Evolutionary conservation across 208 protist species (phyloP).

Genomic region (Crithidia expoeki): DNA sequence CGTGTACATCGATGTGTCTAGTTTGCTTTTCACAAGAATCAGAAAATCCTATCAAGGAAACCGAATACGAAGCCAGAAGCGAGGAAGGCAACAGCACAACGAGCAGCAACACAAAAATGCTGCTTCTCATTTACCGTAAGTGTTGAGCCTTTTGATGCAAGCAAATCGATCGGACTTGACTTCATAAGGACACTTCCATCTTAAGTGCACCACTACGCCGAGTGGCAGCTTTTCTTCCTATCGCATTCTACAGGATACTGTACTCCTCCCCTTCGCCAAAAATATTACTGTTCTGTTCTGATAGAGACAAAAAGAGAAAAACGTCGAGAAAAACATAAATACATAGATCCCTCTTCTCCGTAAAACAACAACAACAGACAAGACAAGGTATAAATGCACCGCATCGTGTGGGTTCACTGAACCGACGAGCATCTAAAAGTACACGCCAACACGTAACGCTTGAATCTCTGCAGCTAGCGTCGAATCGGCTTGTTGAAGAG

Average conservation of each 20-base stretch:
- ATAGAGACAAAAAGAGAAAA: background rate
- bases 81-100: background rate
- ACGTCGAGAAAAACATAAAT: background rate
- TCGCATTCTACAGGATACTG: background rate
- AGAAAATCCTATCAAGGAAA: slow-evolving; percentile 6
- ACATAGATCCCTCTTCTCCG: background rate
- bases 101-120: background rate
- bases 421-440: slow-evolving; percentile 12
- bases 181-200: background rate
- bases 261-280: background rate
- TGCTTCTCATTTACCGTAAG: background rate
- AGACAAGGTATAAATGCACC: slow-evolving; percentile 18
- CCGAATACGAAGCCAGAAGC: background rate
- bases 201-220: background rate
- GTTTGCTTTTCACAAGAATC: slow-evolving; percentile 6
- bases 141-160: background rate
- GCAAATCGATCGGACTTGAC: background rate
- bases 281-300: background rate
- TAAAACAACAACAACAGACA: background rate
- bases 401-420: slow-evolving; percentile 1
- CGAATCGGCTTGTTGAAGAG: background rate
- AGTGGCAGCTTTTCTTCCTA: background rate
- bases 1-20: background rate
- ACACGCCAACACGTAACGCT: slow-evolving; percentile 9
- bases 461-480: background rate